Conservation (phyloP, 495 filamentous ascomycete genomes). For the Tuber brumale region DNA sequence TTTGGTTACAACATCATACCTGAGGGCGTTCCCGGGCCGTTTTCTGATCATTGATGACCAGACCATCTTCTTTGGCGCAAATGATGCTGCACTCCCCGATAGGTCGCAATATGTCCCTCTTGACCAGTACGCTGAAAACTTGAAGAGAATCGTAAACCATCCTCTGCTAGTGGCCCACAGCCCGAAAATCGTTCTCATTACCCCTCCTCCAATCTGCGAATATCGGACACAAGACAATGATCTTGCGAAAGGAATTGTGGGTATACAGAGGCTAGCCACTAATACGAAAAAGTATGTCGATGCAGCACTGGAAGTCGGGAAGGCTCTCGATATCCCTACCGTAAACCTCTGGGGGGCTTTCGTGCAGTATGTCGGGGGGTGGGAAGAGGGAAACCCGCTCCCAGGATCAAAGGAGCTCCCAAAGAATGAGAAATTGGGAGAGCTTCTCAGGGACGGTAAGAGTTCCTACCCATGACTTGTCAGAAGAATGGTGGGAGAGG, state of each 20-base stretch:
- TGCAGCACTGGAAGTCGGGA: slow-evolving; percentile 59
- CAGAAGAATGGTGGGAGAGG: slow-evolving; percentile 7
- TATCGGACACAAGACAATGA: slow-evolving; percentile 57
- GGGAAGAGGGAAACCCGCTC: slow-evolving; percentile 54
- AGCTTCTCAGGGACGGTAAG: slow-evolving; percentile 58
- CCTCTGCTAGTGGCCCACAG: slow-evolving; percentile 60
- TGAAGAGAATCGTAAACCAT: slow-evolving; percentile 63
- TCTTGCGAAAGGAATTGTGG: slow-evolving; percentile 46
- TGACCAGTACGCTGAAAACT: slow-evolving; percentile 62
- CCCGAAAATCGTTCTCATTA: slow-evolving; percentile 66
- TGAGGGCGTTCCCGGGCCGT: slow-evolving; percentile 5
- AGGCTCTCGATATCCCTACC: slow-evolving; percentile 57
- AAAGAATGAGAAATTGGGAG: slow-evolving; percentile 48
- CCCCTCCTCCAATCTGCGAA: slow-evolving; percentile 75
- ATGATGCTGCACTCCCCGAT: slow-evolving; percentile 65
- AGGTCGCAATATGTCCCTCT: slow-evolving; percentile 67
- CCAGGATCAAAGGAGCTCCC: slow-evolving; percentile 51
- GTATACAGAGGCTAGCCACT: slow-evolving; percentile 55
- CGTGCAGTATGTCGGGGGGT: slow-evolving; percentile 61
- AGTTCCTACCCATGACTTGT: slow-evolving; percentile 6
- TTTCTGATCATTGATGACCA: slow-evolving; percentile 41
- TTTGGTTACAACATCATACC: background rate
- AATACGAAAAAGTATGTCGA: slow-evolving; percentile 65
- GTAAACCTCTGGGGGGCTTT: slow-evolving; percentile 70
- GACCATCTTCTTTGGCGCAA: slow-evolving; percentile 80